Base-by-base conservation (phyloP, 768 basidiomycete genomes). In the Tylopilus sp. region DNA sequence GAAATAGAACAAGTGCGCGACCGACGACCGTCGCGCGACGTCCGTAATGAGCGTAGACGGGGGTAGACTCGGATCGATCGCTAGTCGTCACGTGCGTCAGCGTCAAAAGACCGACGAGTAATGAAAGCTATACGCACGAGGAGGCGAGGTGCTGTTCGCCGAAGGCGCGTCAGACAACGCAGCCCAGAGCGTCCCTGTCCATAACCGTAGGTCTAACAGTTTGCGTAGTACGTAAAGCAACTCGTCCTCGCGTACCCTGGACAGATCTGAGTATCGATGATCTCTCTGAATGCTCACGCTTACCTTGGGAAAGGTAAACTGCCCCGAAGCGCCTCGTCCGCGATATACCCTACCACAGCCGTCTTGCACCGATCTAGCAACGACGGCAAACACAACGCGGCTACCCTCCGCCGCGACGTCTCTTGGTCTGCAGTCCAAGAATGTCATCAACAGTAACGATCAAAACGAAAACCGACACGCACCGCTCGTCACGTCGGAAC, bases 1-100 rank as follows among this genome's bases (percentile, higher is more conserved):
- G 53, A 96, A 85, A 64, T 93, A 85, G 78, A 96, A 96, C 12
- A 98, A 72, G 62, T 96, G 94, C 0, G 88, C 92, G 16, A 83
- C 78, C 0, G 83, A 68, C 2, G 94, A 94, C 1, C 89, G 82
- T 58, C 82, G 83, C 13, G 87, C 81, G 1, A 87, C 81, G 54
- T 92, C 85, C 1, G 84, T 76, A 21, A 95, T 77, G 4, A 89
- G 73, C 13, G 73, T 72, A 13, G 81, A 72, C 0, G 85, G 80
- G 1, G 76, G 68, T 17, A 80, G 63, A 2, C 74, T 68, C 2
- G 73, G 40, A 68, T 84, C 79, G 58, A 74, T 70, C 58, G 66
- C 74, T 70, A 22, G 3, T 25, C 14, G 3, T n/a, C 28, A 22
- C 26, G 16, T 37, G 14, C 14, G 3, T n/a, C 9, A 8, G 7